These are phyloP conservation scores for Exophiala bonariae DNA, from an alignment of 2,329 filamentous ascomycete genomes.

Conservation along the genomic window DNA sequence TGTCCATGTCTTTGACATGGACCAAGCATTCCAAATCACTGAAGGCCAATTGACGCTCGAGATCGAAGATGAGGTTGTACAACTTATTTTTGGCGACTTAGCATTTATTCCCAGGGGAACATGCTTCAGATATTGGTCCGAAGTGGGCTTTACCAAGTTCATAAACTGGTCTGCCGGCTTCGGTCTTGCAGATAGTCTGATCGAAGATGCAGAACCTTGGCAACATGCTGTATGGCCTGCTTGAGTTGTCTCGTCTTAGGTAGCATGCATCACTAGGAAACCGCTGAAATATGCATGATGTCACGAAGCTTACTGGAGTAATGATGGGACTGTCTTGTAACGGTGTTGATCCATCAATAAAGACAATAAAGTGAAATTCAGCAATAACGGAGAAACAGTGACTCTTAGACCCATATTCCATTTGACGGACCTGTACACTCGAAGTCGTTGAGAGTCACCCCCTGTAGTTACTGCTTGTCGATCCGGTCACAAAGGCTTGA, in stretches of 20 bases:
- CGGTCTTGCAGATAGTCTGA: slow-evolving; percentile 18
- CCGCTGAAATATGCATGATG: too few relatives aligned
- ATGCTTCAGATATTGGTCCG: slow-evolving; percentile 19
- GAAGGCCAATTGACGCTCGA: slow-evolving; percentile 21
- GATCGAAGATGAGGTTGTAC: slow-evolving; percentile 14
- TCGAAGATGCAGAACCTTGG: slow-evolving; percentile 13
- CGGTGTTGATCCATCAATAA: too few relatives aligned
- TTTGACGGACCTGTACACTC: too few relatives aligned
- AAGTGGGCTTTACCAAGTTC: slow-evolving; percentile 21
- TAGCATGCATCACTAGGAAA: too few relatives aligned
- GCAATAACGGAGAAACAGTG: too few relatives aligned
- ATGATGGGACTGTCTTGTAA: too few relatives aligned
- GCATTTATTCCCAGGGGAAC: slow-evolving; percentile 22
- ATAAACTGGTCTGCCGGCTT: slow-evolving; percentile 17
- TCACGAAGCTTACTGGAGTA: too few relatives aligned
- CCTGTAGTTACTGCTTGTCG: too few relatives aligned
- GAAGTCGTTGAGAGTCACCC: too few relatives aligned
- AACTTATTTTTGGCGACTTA: slow-evolving; percentile 21
- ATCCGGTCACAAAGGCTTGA: too few relatives aligned
- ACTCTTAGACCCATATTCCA: too few relatives aligned
- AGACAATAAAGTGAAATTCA: too few relatives aligned
- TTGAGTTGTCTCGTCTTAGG: background rate
- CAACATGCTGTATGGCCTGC: slow-evolving; percentile 18
- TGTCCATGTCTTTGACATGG: slow-evolving; percentile 6
- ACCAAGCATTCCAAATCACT: slow-evolving; percentile 23